phyloP scores from a whole-genome alignment of 2,329 filamentous ascomycete genomes.

The Hypoxylon sp. region DNA sequence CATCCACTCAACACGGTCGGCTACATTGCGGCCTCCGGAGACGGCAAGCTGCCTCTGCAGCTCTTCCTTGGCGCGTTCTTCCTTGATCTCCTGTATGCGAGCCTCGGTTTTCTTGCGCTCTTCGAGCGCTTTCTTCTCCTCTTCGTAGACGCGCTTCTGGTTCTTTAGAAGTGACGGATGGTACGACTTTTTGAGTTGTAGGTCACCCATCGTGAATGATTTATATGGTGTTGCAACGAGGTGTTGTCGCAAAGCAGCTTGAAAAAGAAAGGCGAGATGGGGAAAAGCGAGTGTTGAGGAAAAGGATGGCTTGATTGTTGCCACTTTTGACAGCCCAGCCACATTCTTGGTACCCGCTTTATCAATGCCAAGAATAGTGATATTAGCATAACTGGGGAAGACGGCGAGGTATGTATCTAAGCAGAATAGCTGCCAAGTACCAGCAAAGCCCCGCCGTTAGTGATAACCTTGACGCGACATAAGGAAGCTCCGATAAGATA shows the following conservation, averaged over 20 bases:
- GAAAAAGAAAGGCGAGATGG: background rate
- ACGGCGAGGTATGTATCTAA: no score
- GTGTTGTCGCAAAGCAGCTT: background rate
- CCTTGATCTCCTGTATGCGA: conserved; percentile 89
- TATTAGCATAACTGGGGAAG: no score
- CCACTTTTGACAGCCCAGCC: conserved; percentile 27
- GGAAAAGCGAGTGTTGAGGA: background rate
- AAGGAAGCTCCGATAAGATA: conserved; percentile 31
- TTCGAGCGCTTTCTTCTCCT: conserved; percentile 90
- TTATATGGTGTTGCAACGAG: background rate
- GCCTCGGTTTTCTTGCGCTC: conserved; percentile 95
- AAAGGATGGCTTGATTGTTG: conserved; percentile 6
- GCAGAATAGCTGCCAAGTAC: no score
- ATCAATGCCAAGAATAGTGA: background rate
- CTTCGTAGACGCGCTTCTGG: conserved; percentile 87
- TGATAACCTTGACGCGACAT: no score
- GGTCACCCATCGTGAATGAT: conserved; percentile 79
- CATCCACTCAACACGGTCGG: conserved; percentile 96
- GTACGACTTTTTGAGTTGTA: conserved; percentile 96
- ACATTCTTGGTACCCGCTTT: conserved; percentile 1
- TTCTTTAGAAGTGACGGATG: conserved; percentile 92
- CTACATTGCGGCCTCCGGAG: conserved; percentile 80
- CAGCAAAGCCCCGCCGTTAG: no score
- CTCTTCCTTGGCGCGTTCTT: conserved; percentile 92
- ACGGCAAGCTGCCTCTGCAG: conserved; percentile 89